Evolutionary conservation across 23 red algal species (phyloP), one percentile per base, ranked within the genome.

Genomic region (Gracilaria domingensis): DNA sequence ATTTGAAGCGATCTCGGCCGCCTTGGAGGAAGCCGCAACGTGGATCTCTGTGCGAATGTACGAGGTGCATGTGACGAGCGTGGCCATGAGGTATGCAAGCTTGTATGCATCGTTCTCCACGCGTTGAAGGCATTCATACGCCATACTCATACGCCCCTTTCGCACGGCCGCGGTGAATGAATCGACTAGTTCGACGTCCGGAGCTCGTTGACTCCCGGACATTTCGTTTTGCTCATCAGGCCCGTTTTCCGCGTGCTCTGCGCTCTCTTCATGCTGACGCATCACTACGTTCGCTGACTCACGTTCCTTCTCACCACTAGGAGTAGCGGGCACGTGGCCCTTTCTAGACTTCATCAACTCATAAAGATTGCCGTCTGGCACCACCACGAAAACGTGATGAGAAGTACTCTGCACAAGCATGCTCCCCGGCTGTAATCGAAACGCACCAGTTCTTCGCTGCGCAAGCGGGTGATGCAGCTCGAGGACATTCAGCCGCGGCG

Each of bases 11-110:
- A 92, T 92, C 32, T 84, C 75, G 26, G 78, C 89, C 45, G 89
- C 89, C 55, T 84, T 83, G 1, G 89, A 82, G 28, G 89, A 55
- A 57, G 84, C 36, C 17, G 89, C 89, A 20, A 92, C 69, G 44
- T 92, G 89, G 24, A 92, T 54, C 32, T 84, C 89, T 16, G 89
- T 57, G 9, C 89, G 89, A 25, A 92, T 54, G 42, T 92, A 84
- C 0, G 89, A 82, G 0, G 80, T 54, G 48, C 79, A 84, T 7
- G 79, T 77, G 9, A 92, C 78, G 30, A 92, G 66, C 18, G 80
- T 49, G 23, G 89, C 79, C 89, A 92, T 92, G 16, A 92, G 67
- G 56, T 92, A 78, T 28, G 89, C 80, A 14, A 92, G 58, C 38
- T 92, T 83, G 54, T 74, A 61, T 6, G 49, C 39, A 92, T 84